phyloP scores from a whole-genome alignment of 495 filamentous ascomycete genomes.

The Diplogelasinospora grovesii region DNA sequence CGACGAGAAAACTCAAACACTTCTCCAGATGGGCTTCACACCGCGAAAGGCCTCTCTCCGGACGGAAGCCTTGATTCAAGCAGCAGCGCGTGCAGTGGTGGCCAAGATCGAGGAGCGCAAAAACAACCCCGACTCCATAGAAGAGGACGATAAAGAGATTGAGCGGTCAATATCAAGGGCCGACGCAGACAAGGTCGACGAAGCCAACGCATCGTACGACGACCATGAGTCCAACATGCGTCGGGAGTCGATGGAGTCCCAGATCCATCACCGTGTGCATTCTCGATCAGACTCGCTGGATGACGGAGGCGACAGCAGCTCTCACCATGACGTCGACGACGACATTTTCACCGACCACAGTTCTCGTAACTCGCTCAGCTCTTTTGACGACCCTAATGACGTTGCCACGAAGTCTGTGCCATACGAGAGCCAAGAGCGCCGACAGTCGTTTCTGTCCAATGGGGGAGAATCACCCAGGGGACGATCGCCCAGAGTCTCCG shows the following conservation, averaged over 20 bases:
- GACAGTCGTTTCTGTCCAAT: constrained; percentile 9
- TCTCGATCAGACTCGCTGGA: constrained; percentile 19
- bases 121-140: background rate
- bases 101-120: constrained; percentile 29
- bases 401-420: constrained; percentile 5
- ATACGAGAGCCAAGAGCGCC: constrained; percentile 5
- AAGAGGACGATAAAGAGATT: constrained; percentile 13
- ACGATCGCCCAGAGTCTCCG: constrained; percentile 23
- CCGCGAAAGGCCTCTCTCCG: constrained; percentile 24
- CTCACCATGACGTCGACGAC: constrained; percentile 45
- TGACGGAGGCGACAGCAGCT: constrained; percentile 33
- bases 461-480: too few species aligned
- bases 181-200: constrained; percentile 20
- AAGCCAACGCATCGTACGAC: constrained; percentile 6
- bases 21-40: too few species aligned
- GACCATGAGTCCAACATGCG: constrained; percentile 8
- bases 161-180: constrained; percentile 29
- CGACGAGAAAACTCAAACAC: too few species aligned
- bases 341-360: constrained; percentile 50
- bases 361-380: constrained; percentile 40
- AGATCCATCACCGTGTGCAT: constrained; percentile 15
- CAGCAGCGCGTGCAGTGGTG: constrained; percentile 36
- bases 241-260: constrained; percentile 13
- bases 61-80: constrained; percentile 37
- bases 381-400: constrained; percentile 25